Evolutionary conservation across 164 flowering plant species (phyloP), one percentile per base, ranked within the genome.

Genomic region (Piper longum): DNA sequence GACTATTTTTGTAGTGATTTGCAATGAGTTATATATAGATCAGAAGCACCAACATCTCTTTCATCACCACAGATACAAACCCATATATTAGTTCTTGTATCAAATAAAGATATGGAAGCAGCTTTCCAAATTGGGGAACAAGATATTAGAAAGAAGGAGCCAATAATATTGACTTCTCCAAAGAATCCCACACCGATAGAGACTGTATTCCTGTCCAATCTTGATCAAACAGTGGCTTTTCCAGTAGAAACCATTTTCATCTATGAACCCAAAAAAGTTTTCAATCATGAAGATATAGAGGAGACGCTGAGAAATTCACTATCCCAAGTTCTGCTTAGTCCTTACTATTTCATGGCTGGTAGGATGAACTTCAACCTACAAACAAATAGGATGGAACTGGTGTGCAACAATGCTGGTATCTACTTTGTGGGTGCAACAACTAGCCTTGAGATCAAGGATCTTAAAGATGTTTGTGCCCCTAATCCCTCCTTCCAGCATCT

Each of bases 281-380:
- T 64, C 8, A 62, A 73, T 5, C 16, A 54, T n/a, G 71, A 69
- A 16, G 57, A 48, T 48, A 48, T 80, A 18, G 61, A 60, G 41
- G 73, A 75, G 19, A 73, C 59, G 65, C 66, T 81, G 73, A 73
- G 71, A 71, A 72, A 54, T 58, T 71, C 82, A 51, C 71, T 70
- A 54, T 70, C 72, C 54, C 73, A 73, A 17, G 71, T 70, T 67
- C 71, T 80, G 57, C 64, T 79, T 43, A 66, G 73, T 42, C 80
- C 79, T 40, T 81, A 78, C 66, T 78, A 77, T 56, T 81, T 78
- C 73, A 75, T 81, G 80, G 81, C 84, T 11, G 82, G 84, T 56
- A 76, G 82, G 62, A 69, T 81, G 16, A 64, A 51, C 36, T 70
- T 75, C 67, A 70, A 75, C 68, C 9, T 39, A 36, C 67, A 77